Conservation (phyloP, 805 yeast genomes). For the Schwanniomyces yamadae region DNA sequence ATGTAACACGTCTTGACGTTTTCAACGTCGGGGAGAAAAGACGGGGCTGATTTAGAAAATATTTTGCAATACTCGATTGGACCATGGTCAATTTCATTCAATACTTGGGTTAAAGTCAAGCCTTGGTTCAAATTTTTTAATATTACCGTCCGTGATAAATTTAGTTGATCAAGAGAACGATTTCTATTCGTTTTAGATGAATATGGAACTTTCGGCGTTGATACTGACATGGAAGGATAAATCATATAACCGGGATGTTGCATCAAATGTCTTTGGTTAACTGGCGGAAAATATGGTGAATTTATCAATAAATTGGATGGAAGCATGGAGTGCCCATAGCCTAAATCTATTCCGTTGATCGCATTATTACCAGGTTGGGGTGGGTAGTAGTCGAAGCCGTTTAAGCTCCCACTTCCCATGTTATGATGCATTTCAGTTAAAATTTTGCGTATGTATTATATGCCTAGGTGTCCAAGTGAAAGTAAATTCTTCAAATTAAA, state of each 20-base stretch:
- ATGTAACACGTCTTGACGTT: constrained; percentile 31
- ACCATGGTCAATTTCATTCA: constrained; percentile 52
- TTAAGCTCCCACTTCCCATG: too few relatives aligned
- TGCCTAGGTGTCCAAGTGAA: too few relatives aligned
- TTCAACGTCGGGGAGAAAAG: constrained; percentile 22
- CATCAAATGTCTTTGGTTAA: constrained; percentile 11
- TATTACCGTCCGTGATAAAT: constrained; percentile 37
- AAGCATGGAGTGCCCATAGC: constrained; percentile 59
- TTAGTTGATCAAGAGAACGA: constrained; percentile 31
- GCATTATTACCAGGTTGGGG: too few relatives aligned
- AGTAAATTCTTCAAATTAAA: too few relatives aligned
- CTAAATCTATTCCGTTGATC: constrained; percentile 54
- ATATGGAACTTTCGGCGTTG: constrained; percentile 12
- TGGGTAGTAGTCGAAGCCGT: too few relatives aligned
- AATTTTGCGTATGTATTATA: too few relatives aligned
- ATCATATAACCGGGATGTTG: constrained; percentile 12
- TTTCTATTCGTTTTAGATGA: constrained; percentile 14
- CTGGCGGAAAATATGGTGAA: constrained; percentile 52
- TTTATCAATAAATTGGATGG: constrained; percentile 61
- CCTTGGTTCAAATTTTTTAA: constrained; percentile 26
- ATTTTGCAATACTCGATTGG: constrained; percentile 61
- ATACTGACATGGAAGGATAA: constrained; percentile 4
- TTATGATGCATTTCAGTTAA: too few relatives aligned
- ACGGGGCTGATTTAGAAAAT: constrained; percentile 29
- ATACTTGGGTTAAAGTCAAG: constrained; percentile 29